These are phyloP conservation scores for Phytophthora quininea DNA, from an alignment of 352 stramenopile genomes.

Conservation along the genomic window DNA sequence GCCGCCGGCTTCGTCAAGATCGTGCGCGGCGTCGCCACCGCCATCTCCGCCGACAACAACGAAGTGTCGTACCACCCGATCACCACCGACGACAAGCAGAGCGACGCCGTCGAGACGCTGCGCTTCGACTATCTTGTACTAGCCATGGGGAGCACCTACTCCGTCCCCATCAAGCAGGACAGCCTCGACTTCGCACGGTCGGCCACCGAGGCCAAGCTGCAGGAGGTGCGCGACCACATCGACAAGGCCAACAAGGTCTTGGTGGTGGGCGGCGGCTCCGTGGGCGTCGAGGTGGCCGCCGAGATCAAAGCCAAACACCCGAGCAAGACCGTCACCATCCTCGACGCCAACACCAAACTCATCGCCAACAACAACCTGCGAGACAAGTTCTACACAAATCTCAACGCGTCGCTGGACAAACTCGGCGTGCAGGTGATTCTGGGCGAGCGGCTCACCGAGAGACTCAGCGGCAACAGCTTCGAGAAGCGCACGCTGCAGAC, in stretches of 20 bases:
- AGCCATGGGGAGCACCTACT: constrained; percentile 64
- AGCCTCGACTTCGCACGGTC: constrained; percentile 28
- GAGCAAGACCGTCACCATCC: constrained; percentile 61
- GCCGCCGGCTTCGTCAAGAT: constrained; percentile 42
- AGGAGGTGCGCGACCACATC: constrained; percentile 48
- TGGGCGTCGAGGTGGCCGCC: constrained; percentile 63
- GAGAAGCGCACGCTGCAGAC: constrained; percentile 40
- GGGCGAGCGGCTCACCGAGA: constrained; percentile 40
- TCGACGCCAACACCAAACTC: constrained; percentile 46
- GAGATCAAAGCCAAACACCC: constrained; percentile 70
- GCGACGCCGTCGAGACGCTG: constrained; percentile 31
- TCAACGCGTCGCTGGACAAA: constrained; percentile 24
- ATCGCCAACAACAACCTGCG: constrained; percentile 37
- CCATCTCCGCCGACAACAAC: constrained; percentile 33
- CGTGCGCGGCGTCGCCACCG: constrained; percentile 41
- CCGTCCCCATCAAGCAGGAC: constrained; percentile 57
- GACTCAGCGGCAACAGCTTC: constrained; percentile 36
- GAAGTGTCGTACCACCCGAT: constrained; percentile 49
- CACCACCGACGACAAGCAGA: constrained; percentile 34
- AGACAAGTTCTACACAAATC: constrained; percentile 40
- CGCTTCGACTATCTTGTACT: constrained; percentile 71
- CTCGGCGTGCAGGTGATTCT: constrained; percentile 54
- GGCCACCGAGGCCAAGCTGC: constrained; percentile 42
- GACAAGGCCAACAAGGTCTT: constrained; percentile 49
- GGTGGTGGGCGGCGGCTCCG: constrained; percentile 62